phyloP scores from a whole-genome alignment of 208 protist species.

The Trypanosoma melophagium region DNA sequence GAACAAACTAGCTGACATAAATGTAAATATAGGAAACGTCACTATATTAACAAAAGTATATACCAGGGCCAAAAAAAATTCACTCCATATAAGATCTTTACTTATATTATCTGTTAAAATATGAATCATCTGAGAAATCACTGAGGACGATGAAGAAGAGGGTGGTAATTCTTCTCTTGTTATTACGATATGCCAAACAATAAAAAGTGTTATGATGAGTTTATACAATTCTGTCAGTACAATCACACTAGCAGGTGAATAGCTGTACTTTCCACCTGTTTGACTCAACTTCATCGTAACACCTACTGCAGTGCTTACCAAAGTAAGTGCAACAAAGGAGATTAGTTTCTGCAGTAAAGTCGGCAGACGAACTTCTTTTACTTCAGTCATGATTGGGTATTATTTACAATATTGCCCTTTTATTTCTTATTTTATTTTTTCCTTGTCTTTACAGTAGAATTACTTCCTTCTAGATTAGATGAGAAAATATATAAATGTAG shows the following conservation, averaged over 20 bases:
- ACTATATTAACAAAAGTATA: constrained; percentile 25
- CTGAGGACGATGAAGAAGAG: neutral
- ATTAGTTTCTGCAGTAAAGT: constrained; percentile 6
- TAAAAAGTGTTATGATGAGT: constrained; percentile 5
- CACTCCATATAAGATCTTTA: neutral
- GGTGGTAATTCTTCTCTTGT: neutral
- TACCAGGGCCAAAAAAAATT: constrained; percentile 6
- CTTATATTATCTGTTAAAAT: constrained; percentile 18
- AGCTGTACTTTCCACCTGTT: constrained; percentile 3
- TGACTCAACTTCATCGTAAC: constrained; percentile 21
- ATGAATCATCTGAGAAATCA: constrained; percentile 2
- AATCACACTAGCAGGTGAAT: constrained; percentile 12
- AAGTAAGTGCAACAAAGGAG: constrained; percentile 3
- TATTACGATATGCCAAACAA: neutral
- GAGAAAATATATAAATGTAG: neutral
- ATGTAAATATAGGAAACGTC: constrained; percentile 18
- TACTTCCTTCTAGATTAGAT: neutral
- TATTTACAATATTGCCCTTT: too few relatives aligned
- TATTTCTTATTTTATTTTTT: neutral
- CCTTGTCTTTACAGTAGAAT: neutral
- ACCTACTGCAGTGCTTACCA: constrained; percentile 6
- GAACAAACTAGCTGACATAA: constrained; percentile 21
- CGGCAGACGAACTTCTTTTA: neutral
- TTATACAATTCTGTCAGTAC: constrained; percentile 22
- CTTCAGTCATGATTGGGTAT: neutral